Evolutionary conservation across 306 rosid species (phyloP).

Genomic region (Dryas octopetala): DNA sequence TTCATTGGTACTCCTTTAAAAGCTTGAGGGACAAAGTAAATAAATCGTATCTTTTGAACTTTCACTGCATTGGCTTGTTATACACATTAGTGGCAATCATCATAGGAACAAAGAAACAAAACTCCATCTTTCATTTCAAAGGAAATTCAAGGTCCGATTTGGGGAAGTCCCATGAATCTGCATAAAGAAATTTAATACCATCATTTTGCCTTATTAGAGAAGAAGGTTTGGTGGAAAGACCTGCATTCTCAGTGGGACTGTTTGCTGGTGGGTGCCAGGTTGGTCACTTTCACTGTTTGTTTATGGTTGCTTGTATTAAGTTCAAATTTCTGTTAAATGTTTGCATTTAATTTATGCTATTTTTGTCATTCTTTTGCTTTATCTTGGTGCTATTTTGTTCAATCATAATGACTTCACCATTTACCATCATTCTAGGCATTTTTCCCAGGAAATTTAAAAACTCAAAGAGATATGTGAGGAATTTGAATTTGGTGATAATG

Average conservation of each 20-base stretch:
- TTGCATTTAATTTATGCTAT: neutral
- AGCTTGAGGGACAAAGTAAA: slow-evolving; percentile 30
- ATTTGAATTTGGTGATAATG: too few species aligned
- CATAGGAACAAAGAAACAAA: slow-evolving; percentile 3
- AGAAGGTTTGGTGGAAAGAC: slow-evolving; percentile 14
- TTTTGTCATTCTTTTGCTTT: neutral
- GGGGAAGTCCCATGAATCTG: slow-evolving; percentile 28
- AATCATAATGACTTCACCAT: neutral
- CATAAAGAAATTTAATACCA: slow-evolving; percentile 8
- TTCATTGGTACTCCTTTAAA: slow-evolving; percentile 25
- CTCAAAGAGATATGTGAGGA: too few species aligned
- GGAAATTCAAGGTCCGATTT: slow-evolving; percentile 21
- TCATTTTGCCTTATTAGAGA: slow-evolving; percentile 6
- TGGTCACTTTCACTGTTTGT: slow-evolving; percentile 23
- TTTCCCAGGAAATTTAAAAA: neutral
- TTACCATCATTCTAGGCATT: neutral
- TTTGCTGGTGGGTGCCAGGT: slow-evolving; percentile 41
- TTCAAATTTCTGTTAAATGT: slow-evolving; percentile 3
- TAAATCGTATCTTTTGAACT: slow-evolving; percentile 28
- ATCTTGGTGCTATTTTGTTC: neutral
- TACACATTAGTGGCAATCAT: slow-evolving; percentile 27
- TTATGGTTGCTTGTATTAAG: neutral
- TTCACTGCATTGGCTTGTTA: slow-evolving; percentile 28
- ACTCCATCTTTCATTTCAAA: slow-evolving; percentile 21
- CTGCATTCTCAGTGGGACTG: slow-evolving; percentile 9